Evolutionary conservation across 192 early-diverging fungal species (phyloP).

Genomic region (Backusella luteola): DNA sequence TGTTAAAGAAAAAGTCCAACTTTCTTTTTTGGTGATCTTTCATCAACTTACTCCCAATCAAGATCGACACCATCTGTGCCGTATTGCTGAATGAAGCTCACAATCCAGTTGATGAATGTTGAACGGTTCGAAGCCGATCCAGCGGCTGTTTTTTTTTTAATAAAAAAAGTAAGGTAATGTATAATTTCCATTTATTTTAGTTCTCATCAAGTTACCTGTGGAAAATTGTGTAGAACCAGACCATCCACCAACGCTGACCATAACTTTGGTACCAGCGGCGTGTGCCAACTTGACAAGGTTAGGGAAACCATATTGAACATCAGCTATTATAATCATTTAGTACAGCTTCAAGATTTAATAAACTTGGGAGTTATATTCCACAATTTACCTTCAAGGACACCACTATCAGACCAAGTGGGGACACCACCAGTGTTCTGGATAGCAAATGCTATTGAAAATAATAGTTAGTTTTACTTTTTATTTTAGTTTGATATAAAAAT

Average conservation of each 20-base stretch:
- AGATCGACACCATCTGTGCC: constrained; percentile 74
- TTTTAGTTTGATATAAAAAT: not conserved
- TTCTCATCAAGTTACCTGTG: constrained; percentile 9
- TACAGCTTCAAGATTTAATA: not conserved
- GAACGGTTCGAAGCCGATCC: constrained; percentile 42
- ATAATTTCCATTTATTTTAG: too few species aligned
- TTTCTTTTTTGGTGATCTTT: not conserved
- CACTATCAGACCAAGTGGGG: constrained; percentile 26
- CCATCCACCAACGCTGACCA: constrained; percentile 67
- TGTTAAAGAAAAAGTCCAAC: not conserved
- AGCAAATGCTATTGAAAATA: constrained; percentile 16
- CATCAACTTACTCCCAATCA: constrained; percentile 52
- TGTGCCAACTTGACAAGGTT: not conserved
- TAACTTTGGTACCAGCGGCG: constrained; percentile 19
- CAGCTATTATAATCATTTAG: not conserved
- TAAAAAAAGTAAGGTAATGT: too few species aligned
- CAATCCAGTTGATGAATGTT: constrained; percentile 47
- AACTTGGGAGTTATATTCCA: not conserved
- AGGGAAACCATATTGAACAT: not conserved
- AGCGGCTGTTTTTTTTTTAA: constrained; percentile 11
- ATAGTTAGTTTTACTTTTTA: not conserved
- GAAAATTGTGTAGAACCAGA: constrained; percentile 57
- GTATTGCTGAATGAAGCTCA: constrained; percentile 46
- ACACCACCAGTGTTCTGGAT: constrained; percentile 12
- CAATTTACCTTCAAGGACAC: constrained; percentile 14